Conservation (phyloP, 805 yeast genomes). For the Starmerella roubikii region DNA sequence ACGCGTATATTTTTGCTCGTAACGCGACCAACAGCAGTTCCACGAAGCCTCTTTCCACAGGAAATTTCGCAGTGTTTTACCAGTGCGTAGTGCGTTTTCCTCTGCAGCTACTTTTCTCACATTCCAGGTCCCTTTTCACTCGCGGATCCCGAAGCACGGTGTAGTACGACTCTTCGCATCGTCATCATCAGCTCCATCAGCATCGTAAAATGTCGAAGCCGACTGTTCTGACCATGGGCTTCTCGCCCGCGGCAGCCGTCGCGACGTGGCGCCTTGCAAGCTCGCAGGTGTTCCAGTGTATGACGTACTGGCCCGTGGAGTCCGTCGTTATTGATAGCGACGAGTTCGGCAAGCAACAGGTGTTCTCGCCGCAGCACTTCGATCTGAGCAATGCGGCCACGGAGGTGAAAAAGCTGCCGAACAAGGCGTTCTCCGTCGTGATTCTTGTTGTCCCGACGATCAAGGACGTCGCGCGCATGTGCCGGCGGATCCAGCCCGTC, state of each 20-base stretch:
- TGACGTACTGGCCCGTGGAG: conserved; percentile 22
- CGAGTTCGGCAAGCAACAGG: conserved; percentile 10
- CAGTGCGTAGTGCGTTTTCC: too few relatives aligned
- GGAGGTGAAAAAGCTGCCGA: conserved; percentile 7
- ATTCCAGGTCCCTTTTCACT: too few relatives aligned
- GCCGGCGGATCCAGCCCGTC: conserved; percentile 18
- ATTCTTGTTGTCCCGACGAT: conserved; percentile 19
- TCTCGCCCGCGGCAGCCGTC: conserved; percentile 21
- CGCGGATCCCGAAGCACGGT: too few relatives aligned
- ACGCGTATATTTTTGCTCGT: too few relatives aligned
- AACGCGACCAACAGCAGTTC: too few relatives aligned
- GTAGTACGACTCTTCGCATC: too few relatives aligned
- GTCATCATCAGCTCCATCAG: too few relatives aligned
- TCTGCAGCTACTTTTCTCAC: too few relatives aligned
- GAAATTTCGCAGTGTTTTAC: too few relatives aligned
- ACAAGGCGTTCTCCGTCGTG: conserved; percentile 11
- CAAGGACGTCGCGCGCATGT: conserved; percentile 22
- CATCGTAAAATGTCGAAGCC: neutral
- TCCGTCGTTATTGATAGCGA: conserved; percentile 15
- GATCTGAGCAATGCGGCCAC: conserved; percentile 12
- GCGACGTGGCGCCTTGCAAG: conserved; percentile 20
- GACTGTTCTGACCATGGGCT: conserved; percentile 19
- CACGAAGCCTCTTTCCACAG: too few relatives aligned
- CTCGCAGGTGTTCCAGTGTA: conserved; percentile 14
- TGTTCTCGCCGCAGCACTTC: conserved; percentile 14